Base-by-base conservation (phyloP, 176 grass and related monocot genomes). In the Raddia distichophylla region DNA sequence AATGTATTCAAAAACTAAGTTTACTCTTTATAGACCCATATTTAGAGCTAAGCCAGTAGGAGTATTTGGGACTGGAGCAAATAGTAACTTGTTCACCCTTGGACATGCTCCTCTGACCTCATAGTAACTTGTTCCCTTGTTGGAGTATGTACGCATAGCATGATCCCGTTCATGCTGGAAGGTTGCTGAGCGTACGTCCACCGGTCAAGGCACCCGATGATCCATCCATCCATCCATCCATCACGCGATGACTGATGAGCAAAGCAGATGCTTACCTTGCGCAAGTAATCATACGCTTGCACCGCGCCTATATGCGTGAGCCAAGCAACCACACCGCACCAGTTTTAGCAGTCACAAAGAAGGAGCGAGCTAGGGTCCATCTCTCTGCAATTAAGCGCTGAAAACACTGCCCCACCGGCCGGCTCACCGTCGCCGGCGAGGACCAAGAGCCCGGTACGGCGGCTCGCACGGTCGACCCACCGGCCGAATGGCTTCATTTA, bases 351-450 rank as follows among this genome's bases (percentile, higher is more conserved):
- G 4, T 40, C 37, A 40, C 37, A 40, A 27, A 0, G 27, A 27
- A 27, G 37, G 37, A 40, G 48, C 22, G 10, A 15, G 48, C 15
- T 9, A 10, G 45, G 52, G 51, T 80, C 74, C 19, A 47, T 83
- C 56, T 59, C 64, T 7, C 17, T 51, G 64, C 82, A 77, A 69
- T 60, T 50, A 69, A 34, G 35, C 42, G 8, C 20, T 33, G 71
- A 37, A 48, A 83, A 19, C 51, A 5, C 61, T 45, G 71, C 51
- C 71, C 71, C 71, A 67, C 61, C 37, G 40, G 40, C 40, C 70
- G 60, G 37, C 66, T 33, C 13, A 11, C 18, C 50, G 37, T 33
- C 50, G 61, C 45, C 35, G 60, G 48, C 12, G 16, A 22, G 34
- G 13, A 34, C n/a, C 45, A 34, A 37, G 15, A 48, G 53, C 47